Evolutionary conservation across 352 stramenopile genomes (phyloP).

Genomic region (Thalassiosira ordinaria): DNA sequence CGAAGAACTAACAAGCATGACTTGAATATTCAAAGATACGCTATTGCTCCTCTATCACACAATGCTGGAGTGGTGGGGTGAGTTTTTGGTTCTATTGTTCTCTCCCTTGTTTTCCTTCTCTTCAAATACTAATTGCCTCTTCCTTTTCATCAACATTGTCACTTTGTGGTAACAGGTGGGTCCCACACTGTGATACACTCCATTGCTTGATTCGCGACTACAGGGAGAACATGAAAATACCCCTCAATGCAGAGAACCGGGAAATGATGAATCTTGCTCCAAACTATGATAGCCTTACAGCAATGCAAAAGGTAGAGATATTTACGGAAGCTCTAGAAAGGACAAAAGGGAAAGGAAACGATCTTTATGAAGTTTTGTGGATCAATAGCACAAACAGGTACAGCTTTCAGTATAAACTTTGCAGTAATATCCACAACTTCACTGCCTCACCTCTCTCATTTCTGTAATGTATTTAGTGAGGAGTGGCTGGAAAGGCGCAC

Average conservation of each 20-base stretch:
- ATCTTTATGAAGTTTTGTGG: slow-evolving; percentile 99
- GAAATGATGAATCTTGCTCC: slow-evolving; percentile 96
- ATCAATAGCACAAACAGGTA: slow-evolving; percentile 94
- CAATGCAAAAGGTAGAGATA: slow-evolving; percentile 99
- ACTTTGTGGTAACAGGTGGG: too few species aligned
- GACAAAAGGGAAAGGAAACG: slow-evolving; percentile 91
- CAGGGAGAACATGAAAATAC: slow-evolving; percentile 81
- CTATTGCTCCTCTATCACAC: slow-evolving; percentile 97
- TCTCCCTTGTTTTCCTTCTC: too few species aligned
- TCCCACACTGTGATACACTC: slow-evolving; percentile 97
- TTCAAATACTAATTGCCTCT: too few species aligned
- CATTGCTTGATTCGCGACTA: slow-evolving; percentile 95
- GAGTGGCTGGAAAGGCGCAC: slow-evolving; percentile 98
- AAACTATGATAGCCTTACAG: slow-evolving; percentile 95
- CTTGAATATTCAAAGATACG: slow-evolving; percentile 97
- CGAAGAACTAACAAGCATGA: slow-evolving; percentile 95
- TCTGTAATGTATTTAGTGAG: slow-evolving; percentile 85
- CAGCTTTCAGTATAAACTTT: background rate
- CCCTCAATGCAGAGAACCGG: slow-evolving; percentile 94
- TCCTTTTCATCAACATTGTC: too few species aligned
- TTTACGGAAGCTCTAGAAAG: slow-evolving; percentile 93
- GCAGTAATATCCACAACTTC: background rate
- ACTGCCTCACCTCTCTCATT: slow-evolving; percentile 10
- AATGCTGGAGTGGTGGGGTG: slow-evolving; percentile 97
- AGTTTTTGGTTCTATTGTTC: too few species aligned